Percentiles rank a stretch among this genome's conserved stretches.
These are phyloP conservation scores for Globisporangium heterothallicum DNA, from an alignment of 352 stramenopile genomes.

Conservation along the genomic window DNA sequence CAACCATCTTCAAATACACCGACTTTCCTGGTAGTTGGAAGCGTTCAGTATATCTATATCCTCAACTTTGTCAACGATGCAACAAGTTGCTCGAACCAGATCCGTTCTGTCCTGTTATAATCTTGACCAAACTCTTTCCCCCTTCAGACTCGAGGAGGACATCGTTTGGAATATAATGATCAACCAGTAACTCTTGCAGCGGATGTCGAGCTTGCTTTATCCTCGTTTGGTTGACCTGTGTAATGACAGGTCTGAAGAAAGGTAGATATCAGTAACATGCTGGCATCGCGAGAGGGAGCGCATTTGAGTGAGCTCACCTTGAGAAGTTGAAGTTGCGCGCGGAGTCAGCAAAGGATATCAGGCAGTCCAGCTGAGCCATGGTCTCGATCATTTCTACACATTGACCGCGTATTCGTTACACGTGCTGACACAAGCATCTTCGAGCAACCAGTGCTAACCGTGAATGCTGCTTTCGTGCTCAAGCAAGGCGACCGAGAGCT, in stretches of 20 bases:
- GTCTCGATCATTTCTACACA: slow-evolving; percentile 62
- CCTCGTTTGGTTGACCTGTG: slow-evolving; percentile 38
- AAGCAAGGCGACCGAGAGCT: slow-evolving; percentile 65
- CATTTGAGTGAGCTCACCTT: slow-evolving; percentile 23
- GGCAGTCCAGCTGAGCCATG: slow-evolving; percentile 64
- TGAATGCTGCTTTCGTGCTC: slow-evolving; percentile 69
- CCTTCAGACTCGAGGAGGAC: slow-evolving; percentile 30
- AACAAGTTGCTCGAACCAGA: slow-evolving; percentile 36
- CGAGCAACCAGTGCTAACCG: slow-evolving; percentile 19
- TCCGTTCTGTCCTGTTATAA: slow-evolving; percentile 83
- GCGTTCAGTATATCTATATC: background rate
- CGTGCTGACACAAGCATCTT: background rate
- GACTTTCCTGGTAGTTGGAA: slow-evolving; percentile 64
- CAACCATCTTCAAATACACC: slow-evolving; percentile 82
- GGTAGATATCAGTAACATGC: background rate
- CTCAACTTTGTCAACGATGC: background rate
- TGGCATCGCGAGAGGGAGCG: background rate
- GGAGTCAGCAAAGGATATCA: slow-evolving; percentile 57
- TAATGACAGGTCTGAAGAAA: slow-evolving; percentile 38
- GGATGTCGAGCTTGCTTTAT: slow-evolving; percentile 65
- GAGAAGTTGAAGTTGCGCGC: slow-evolving; percentile 74
- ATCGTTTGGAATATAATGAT: slow-evolving; percentile 83
- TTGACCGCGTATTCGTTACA: slow-evolving; percentile 3
- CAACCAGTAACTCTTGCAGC: slow-evolving; percentile 79
- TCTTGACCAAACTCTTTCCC: slow-evolving; percentile 35